Base-by-base conservation (phyloP, 768 basidiomycete species). In the Cystobasidiopsis lactophilus region DNA sequence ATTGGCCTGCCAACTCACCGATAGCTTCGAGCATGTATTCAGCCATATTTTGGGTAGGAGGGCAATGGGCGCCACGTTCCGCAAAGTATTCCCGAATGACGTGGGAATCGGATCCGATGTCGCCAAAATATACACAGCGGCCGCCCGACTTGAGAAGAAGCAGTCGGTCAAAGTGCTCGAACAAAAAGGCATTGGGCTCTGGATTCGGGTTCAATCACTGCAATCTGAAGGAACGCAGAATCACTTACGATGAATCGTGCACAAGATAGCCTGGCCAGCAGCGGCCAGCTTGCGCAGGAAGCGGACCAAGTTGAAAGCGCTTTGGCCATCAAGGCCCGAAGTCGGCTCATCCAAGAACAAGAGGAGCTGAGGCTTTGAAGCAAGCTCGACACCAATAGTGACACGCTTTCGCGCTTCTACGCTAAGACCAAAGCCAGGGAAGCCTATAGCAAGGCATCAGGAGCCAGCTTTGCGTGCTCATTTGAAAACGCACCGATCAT, bases 61-160 rank as follows among this genome's bases (percentile, higher is more conserved):
- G 82, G 65, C 83, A 86, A 27, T 65, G 56, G 1, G 80, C 85
- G 14, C 85, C 84, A 56, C 82, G 68, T 16, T 71, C 70, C 23
- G 76, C 75, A 63, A 88, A 85, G 69, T 91, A 91, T 3, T 77
- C 71, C 26, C 75, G 76, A 46, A 89, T 69, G 33, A 77, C 69
- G 1, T 68, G 61, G 3, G 82, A 80, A 57, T 84, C 80, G 40
- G 71, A 64, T 41, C 85, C 86, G 47, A 89, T 83, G 56, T 82
- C 80, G 40, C 85, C 86, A 62, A 84, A 89, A 71, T 89, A 91
- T n/a, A 88, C 82, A 0, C 85, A 86, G 64, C 83, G 78, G 5
- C 86, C 86, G 1, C 86, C 86, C 16, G 71, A 70, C 60, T 85
- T 77, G 27, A 72, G 62, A 51, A 72, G 65, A 10, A 73, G 66